These are phyloP conservation scores for Vitis hybrid DNA, from an alignment of 177 flowering plant genomes.

Conservation along the genomic window DNA sequence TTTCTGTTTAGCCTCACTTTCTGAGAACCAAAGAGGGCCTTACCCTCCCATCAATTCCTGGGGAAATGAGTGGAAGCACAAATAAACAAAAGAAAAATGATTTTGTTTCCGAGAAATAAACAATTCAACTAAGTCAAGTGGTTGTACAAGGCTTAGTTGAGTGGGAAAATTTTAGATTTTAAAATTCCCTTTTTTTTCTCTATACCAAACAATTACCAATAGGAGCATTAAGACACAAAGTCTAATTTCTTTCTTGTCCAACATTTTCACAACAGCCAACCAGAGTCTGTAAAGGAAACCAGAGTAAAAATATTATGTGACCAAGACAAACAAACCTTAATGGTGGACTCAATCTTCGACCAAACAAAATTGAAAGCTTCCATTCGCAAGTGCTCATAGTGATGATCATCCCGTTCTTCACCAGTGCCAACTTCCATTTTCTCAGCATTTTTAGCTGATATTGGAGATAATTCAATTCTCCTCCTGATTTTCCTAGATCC, in stretches of 20 bases:
- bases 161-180: not conserved
- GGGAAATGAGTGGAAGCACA: no score
- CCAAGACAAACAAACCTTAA: conserved; percentile 34
- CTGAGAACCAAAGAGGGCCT: no score
- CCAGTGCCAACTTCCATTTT: conserved; percentile 10
- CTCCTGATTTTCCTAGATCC: conserved; percentile 40
- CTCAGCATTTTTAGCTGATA: conserved; percentile 17
- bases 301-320: not conserved
- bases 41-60: no score
- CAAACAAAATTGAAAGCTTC: conserved; percentile 68
- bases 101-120: not conserved
- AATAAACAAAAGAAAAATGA: no score
- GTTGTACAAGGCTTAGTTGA: not conserved
- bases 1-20: no score
- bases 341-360: conserved; percentile 59
- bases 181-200: not conserved
- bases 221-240: not conserved
- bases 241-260: not conserved
- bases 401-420: conserved; percentile 20
- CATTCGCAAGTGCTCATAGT: conserved; percentile 29
- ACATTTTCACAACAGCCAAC: not conserved
- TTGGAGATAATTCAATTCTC: conserved; percentile 46
- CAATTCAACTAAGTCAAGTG: not conserved
- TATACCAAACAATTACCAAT: not conserved
- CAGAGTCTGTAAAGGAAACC: not conserved